Base-by-base conservation (phyloP, 2,329 filamentous ascomycete species). In the Leptographium lundbergii region DNA sequence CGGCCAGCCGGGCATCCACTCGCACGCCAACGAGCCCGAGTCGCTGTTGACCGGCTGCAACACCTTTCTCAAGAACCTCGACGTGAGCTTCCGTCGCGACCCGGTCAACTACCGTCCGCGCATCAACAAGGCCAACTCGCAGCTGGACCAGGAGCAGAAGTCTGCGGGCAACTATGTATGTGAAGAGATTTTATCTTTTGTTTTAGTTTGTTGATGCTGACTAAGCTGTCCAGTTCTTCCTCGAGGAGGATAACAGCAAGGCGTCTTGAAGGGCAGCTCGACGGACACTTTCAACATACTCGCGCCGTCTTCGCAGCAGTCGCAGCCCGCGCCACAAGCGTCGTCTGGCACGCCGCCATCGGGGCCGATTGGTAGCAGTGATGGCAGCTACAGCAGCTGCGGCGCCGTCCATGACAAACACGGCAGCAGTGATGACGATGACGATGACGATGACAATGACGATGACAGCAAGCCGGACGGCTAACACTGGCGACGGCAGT, bases 91-190 rank as follows among this genome's bases (percentile, higher is more conserved):
- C 88, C 89, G 94, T 69, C 91, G 95, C 72, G 94, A 99, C 70
- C 94, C 95, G 63, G 91, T 87, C 76, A 96, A 94, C 69, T 99
- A 84, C 82, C 87, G 94, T 62, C 94, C 95, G 63, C 90, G 95
- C 76, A 99, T 99, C 80, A 99, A 99, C 84, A 99, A 99, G 82
- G 77, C 84, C 69, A 86, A 91, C 74, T 94, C 88, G 70, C 94
- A 99, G 78, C 82, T 97, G 66, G 94, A 99, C 74, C 91, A 96
- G 73, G 94, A 97, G 72, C 94, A 99, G 81, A 99, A 99, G 81
- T 67, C 91, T 68, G 76, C 75, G 65, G 95, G 95, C 67, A 97
- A 97, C 77, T 99, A 88, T 78, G 86, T 89, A 79, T 79, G 85
- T 82, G 17, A 36, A 36, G 13, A 9, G 17, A 57, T 52, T 47